phyloP scores from a whole-genome alignment of 2,329 filamentous ascomycete genomes.

The Ilyonectria robusta region DNA sequence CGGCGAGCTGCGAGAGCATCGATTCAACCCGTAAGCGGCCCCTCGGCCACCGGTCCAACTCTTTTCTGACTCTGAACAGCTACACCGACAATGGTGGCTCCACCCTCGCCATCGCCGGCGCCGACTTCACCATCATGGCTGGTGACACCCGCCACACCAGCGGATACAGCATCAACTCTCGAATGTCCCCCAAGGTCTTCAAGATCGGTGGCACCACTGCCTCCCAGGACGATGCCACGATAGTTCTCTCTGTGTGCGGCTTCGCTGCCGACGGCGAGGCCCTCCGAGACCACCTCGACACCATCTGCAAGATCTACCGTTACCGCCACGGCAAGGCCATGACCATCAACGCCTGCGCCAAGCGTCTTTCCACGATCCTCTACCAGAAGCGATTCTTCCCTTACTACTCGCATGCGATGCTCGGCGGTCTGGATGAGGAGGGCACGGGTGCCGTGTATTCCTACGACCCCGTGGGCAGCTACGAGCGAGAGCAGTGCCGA shows the following conservation, averaged over 20 bases:
- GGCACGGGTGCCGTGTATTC: slow-evolving; percentile 95
- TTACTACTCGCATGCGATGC: slow-evolving; percentile 96
- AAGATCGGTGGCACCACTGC: slow-evolving; percentile 93
- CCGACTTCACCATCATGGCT: slow-evolving; percentile 95
- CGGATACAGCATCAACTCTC: slow-evolving; percentile 99
- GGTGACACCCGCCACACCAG: slow-evolving; percentile 96
- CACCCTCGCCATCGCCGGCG: slow-evolving; percentile 93
- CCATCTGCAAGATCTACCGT: slow-evolving; percentile 98
- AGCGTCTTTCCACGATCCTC: slow-evolving; percentile 93
- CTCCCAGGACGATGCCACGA: slow-evolving; percentile 85
- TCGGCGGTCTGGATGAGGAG: slow-evolving; percentile 94
- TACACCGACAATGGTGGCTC: slow-evolving; percentile 99
- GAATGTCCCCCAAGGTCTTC: slow-evolving; percentile 96
- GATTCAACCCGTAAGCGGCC: slow-evolving; percentile 87
- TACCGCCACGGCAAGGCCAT: slow-evolving; percentile 99
- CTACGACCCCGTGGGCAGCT: slow-evolving; percentile 97
- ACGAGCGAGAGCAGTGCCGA: slow-evolving; percentile 96
- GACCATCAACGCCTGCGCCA: slow-evolving; percentile 93
- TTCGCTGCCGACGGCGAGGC: slow-evolving; percentile 96
- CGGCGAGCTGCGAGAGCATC: slow-evolving; percentile 78
- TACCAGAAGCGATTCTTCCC: slow-evolving; percentile 99
- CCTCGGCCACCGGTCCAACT: neutral
- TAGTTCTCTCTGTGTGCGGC: slow-evolving; percentile 93
- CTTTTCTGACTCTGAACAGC: slow-evolving; percentile 59
- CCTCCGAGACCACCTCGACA: slow-evolving; percentile 92